Evolutionary conservation across 177 flowering plant genomes (phyloP), one percentile per base, ranked within the genome.

Genomic region (Vitis hybrid): DNA sequence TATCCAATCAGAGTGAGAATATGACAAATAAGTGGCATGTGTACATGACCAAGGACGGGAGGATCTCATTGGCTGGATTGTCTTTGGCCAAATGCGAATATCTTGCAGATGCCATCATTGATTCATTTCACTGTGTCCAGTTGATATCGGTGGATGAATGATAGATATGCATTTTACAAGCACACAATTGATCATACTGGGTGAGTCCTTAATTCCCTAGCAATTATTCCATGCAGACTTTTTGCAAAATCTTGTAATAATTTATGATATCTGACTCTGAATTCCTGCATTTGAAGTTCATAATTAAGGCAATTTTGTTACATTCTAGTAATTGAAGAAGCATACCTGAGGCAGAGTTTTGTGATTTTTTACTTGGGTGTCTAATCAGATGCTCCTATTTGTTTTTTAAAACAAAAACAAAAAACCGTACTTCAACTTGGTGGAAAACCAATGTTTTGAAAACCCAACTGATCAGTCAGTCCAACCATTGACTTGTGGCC

Each of bases 21-120:
- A 95, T 95, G 99, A 87, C 94, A 35, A 80, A 88, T 61, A 95
- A 95, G 83, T 95, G 99, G 99, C 99, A 90, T 66, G 87, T 95
- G 18, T 93, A 93, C 88, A 91, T 95, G 99, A 94, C 99, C 24
- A 92, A 94, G 81, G 98, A 94, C 59, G 97, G 97, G 61, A 85
- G 98, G 64, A 92, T 94, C 71, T 91, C 97, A 11, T 77, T 91
- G 77, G 98, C 98, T 24, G 97, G 98, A 73, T 70, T 91, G 27
- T 88, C 93, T 73, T 73, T 90, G 52, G 94, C 99, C 64, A 95
- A 95, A 76, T 95, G 99, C 35, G 98, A 95, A 63, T 90, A 91
- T 78, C 98, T 95, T 71, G 97, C 99, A 6, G 96, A 95, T 79
- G 97, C 97, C 68, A 89, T 95, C 73, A 76, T 93, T 52, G 98